Percentiles rank a stretch among this genome's conserved stretches.
Conservation (phyloP, 345 rosid species). For the Heritiera littoralis region DNA sequence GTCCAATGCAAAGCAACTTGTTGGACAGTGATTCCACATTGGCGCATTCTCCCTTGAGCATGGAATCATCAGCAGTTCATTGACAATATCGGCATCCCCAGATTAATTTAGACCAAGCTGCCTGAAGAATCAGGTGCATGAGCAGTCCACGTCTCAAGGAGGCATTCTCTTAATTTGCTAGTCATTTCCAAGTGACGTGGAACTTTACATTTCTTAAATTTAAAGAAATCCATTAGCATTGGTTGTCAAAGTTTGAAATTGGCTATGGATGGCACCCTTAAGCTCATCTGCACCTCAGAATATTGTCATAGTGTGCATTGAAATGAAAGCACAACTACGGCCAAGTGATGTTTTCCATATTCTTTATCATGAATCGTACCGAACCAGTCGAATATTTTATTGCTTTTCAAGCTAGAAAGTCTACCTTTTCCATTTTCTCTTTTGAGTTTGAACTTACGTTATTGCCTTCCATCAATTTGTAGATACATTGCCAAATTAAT, state of each 20-base stretch:
- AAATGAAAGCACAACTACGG: not conserved
- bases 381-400: not conserved
- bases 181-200: constrained; percentile 3
- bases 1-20: not conserved
- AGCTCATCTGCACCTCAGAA: not conserved
- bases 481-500: not conserved
- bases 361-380: not conserved
- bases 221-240: not conserved
- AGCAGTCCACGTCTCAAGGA: constrained; percentile 8
- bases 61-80: constrained; percentile 1
- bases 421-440: not conserved
- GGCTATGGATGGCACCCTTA: not conserved
- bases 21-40: not conserved
- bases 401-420: not conserved
- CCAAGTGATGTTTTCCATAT: not conserved
- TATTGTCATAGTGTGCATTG: not conserved
- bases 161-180: not conserved
- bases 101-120: not conserved
- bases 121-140: not conserved
- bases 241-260: not conserved
- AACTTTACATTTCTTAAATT: not conserved
- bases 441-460: not conserved
- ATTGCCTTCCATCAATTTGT: not conserved
- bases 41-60: not conserved
- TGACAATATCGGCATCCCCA: not conserved